A percentile compares a stretch with the other conserved stretches of the same genome.
Conservation (phyloP, 805 yeast species). For the Metschnikowia hibisci region DNA sequence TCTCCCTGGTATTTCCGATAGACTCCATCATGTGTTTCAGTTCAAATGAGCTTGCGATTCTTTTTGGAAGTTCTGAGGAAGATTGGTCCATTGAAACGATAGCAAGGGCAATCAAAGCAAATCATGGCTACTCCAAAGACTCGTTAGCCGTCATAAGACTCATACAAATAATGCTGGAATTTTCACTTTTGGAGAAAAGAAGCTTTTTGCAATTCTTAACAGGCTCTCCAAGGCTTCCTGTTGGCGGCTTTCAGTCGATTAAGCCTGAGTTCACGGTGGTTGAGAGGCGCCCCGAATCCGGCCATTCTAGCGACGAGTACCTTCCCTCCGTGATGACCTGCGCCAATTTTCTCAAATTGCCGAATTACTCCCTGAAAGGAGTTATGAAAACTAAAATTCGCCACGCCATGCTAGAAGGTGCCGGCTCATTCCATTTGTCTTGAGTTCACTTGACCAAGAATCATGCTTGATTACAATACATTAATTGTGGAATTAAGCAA, state of each 20-base stretch:
- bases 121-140: constrained; percentile 81
- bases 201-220: constrained; percentile 82
- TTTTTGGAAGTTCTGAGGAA: constrained; percentile 78
- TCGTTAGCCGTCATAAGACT: constrained; percentile 60
- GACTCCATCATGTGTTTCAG: constrained; percentile 66
- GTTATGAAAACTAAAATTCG: constrained; percentile 55
- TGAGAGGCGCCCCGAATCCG: constrained; percentile 72
- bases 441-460: constrained; percentile 20
- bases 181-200: constrained; percentile 55
- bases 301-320: constrained; percentile 65
- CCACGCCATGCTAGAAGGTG: constrained; percentile 83
- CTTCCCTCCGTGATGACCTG: constrained; percentile 98
- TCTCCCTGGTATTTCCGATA: constrained; percentile 78
- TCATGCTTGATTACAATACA: too few species aligned
- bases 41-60: constrained; percentile 63
- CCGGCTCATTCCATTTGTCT: constrained; percentile 80
- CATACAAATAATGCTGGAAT: constrained; percentile 56
- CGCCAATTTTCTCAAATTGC: constrained; percentile 88
- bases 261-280: constrained; percentile 87
- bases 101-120: constrained; percentile 63
- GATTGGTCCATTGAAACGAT: constrained; percentile 79
- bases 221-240: constrained; percentile 88
- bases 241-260: constrained; percentile 86
- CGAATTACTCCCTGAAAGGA: constrained; percentile 65
- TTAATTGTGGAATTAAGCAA: too few species aligned